Conservation (phyloP, 805 yeast species). For the Ogataea allantospora region DNA sequence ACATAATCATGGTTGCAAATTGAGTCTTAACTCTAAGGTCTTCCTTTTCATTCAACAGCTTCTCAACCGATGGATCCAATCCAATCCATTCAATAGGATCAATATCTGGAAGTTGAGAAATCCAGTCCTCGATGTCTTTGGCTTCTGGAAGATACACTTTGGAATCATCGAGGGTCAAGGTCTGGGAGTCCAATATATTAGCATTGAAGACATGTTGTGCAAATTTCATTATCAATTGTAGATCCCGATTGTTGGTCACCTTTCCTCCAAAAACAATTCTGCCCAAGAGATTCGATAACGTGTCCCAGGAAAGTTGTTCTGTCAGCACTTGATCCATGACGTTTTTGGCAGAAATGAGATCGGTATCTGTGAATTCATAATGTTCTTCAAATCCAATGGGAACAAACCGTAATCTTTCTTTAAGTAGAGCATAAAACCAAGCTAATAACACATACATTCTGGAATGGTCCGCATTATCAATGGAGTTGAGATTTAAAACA, state of each 20-base stretch:
- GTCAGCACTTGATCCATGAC: conserved; percentile 44
- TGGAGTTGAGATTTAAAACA: conserved; percentile 13
- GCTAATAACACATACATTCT: conserved; percentile 53
- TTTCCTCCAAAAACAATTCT: conserved; percentile 68
- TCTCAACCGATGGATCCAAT: conserved; percentile 14
- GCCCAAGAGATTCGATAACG: conserved; percentile 47
- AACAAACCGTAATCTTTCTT: conserved; percentile 55
- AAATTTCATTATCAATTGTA: conserved; percentile 33
- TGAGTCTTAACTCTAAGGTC: conserved; percentile 1
- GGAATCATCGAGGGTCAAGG: conserved; percentile 34
- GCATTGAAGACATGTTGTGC: conserved; percentile 39
- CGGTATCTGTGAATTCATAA: conserved; percentile 76
- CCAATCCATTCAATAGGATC: conserved; percentile 38
- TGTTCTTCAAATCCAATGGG: conserved; percentile 61
- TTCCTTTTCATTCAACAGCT: conserved; percentile 3
- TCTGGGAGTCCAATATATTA: conserved; percentile 38
- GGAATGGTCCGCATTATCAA: conserved; percentile 36
- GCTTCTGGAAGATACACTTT: conserved; percentile 49
- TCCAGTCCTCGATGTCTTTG: conserved; percentile 47
- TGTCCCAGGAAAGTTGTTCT: conserved; percentile 50
- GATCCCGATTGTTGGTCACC: conserved; percentile 44
- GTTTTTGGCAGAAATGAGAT: conserved; percentile 49
- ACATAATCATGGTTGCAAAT: conserved; percentile 2
- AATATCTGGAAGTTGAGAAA: conserved; percentile 49
- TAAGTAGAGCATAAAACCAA: conserved; percentile 70